Conservation (phyloP, 768 basidiomycete genomes). For the Rhodotorula taiwanensis region DNA sequence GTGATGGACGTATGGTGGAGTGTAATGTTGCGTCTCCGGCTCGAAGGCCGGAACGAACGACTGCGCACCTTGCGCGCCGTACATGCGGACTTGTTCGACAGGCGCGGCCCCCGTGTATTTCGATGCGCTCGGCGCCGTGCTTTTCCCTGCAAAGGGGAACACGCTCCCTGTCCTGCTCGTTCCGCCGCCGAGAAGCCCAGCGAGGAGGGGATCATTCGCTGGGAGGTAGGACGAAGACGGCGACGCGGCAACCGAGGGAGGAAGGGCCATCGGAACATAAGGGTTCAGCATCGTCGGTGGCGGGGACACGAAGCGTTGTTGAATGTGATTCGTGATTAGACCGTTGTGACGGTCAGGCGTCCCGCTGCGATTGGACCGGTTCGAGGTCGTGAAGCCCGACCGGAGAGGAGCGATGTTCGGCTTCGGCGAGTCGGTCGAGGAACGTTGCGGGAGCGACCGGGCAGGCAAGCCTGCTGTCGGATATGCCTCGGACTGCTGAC, state of each 20-base stretch:
- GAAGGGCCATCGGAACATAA: slow-evolving; percentile 6
- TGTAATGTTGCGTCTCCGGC: slow-evolving; percentile 1
- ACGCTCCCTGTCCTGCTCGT: too few relatives aligned
- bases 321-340: slow-evolving; percentile 28
- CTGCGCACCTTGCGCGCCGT: slow-evolving; percentile 2
- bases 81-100: background rate
- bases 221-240: slow-evolving; percentile 13
- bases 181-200: slow-evolving; percentile 14
- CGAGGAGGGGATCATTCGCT: slow-evolving; percentile 24
- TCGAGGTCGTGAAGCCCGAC: background rate
- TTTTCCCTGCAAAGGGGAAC: too few relatives aligned
- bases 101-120: background rate
- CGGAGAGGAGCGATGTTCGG: too few relatives aligned
- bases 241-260: background rate
- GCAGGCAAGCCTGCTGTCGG: too few relatives aligned
- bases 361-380: background rate
- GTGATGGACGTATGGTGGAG: background rate
- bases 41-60: too few relatives aligned
- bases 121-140: too few relatives aligned
- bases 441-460: too few relatives aligned
- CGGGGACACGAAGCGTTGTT: slow-evolving; percentile 30
- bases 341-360: slow-evolving; percentile 20
- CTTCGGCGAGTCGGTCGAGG: too few relatives aligned
- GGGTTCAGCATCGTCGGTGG: slow-evolving; percentile 14
- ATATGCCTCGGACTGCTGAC: too few relatives aligned